Evolutionary conservation across 2,329 filamentous ascomycete species (phyloP).

Genomic region (Fusarium oxysporum): DNA sequence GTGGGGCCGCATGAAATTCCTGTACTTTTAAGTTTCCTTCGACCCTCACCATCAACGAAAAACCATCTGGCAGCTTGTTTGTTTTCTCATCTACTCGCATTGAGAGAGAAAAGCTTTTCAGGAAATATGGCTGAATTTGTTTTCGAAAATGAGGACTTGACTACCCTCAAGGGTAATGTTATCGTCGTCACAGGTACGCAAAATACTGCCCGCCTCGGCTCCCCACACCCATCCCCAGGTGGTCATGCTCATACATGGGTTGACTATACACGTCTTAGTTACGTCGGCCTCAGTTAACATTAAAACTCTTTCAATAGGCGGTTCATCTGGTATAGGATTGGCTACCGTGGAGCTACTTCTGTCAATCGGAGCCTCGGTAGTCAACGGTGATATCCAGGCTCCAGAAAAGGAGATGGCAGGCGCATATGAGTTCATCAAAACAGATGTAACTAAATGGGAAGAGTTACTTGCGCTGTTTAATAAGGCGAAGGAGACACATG

Average conservation of each 20-base stretch:
- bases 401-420: conserved; percentile 43
- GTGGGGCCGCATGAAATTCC: not conserved
- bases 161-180: conserved; percentile 59
- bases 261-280: not conserved
- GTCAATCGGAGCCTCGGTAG: conserved; percentile 64
- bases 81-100: not conserved
- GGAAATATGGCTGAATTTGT: conserved; percentile 57
- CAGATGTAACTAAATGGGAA: conserved; percentile 62
- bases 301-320: conserved; percentile 52
- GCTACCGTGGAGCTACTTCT: conserved; percentile 65
- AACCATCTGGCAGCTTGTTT: not conserved
- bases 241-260: not conserved
- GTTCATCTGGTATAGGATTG: conserved; percentile 70
- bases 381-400: conserved; percentile 64
- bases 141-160: conserved; percentile 58
- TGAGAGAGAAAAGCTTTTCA: not conserved
- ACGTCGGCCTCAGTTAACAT: not conserved
- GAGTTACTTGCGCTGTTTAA: conserved; percentile 64
- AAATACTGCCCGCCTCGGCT: not conserved
- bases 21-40: not conserved
- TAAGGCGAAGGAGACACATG: conserved; percentile 67
- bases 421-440: conserved; percentile 52
- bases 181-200: conserved; percentile 60
- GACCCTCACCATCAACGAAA: not conserved
- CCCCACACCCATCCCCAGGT: not conserved